Base-by-base conservation (phyloP, 2,329 filamentous ascomycete genomes). In the Rhynchosporium graminicola region DNA sequence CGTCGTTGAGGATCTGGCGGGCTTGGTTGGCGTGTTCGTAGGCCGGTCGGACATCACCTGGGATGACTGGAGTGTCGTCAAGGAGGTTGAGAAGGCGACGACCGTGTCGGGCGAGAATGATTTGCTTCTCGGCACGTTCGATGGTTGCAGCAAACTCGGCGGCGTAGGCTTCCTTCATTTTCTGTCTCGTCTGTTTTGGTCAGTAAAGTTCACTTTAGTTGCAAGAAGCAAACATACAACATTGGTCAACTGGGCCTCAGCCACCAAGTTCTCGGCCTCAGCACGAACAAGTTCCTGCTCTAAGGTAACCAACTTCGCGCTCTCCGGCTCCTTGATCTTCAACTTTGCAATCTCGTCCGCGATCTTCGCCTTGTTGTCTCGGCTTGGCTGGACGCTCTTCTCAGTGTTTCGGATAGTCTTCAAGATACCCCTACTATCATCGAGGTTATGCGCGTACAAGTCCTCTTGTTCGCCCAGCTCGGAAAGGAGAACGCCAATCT, bases 401-500 rank as follows among this genome's bases (percentile, higher is more conserved):
- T 99, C 95, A 13, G 92, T 97, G 77, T 99, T 96, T 68, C 95
- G 86, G 70, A 99, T 96, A 68, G 91, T 85, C 83, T 99, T 99
- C 76, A 99, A 81, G 29, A 92, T 78, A 40, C 81, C 83, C 55
- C 95, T 85, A 69, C 90, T 91, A 66, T 97, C 92, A 76, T 99
- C 95, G 60, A 99, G 77, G 55, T 88, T 87, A 76, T 94, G 89
- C 4, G 93, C 91, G 76, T 93, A 98, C 51, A 82, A 74, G 69
- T 97, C 93, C 76, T 99, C 95, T 77, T 96, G 92, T 77, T 97
- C 92, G 58, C 92, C 95, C 65, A 99, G 86, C 80, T 98, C 95
- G 28, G 90, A 89, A 64, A 99, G 81, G 71, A 99, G 80, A 45
- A 98, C 94, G 57, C 92, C 95, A 58, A 99, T 83, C 82, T 99